Base-by-base conservation (phyloP, 2,329 filamentous ascomycete species). In the Fusarium sublunatum region DNA sequence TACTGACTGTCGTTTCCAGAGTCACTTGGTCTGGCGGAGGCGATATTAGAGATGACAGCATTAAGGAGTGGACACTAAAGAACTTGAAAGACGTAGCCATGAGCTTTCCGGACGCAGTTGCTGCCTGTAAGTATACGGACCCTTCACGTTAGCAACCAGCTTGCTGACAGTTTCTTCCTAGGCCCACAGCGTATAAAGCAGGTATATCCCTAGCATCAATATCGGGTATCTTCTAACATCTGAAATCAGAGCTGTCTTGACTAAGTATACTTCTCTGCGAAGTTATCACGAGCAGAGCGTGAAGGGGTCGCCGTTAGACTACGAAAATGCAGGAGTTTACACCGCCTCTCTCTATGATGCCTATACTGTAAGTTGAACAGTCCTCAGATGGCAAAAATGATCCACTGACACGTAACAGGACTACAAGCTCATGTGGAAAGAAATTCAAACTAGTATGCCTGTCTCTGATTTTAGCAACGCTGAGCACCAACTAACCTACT, bases 221-320 rank as follows among this genome's bases (percentile, higher is more conserved):
- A 10, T 7, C 11, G 10, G 19, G 19, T 25, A 4, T 25, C 1
- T 13, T 5, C 19, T 25, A 7, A 29, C 11, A 13, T 5, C 10
- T 1, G 19, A 40, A 2, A 59, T 50, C 4, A 45, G 55, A 10
- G 51, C 51, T 9, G 22, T 59, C 4, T 29, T 59, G 13, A 59
- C 50, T 12, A 58, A 54, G 34, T 58, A 58, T 12, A 50, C 53
- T 7, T 35, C 53, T 3, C 47, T 59, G 10, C n/a, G 29, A 9
- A 55, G 51, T 22, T 59, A 46, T n/a, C 45, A 24, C 3, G 1
- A 54, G 26, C 24, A 43, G 5, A 44, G 5, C 11, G 35, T 36
- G 22, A 32, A 28, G 35, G 28, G 46, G 11, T 29, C 6, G 47
- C 35, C 31, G 29, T 47, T 7, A 5, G 41, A 8, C 12, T 57